phyloP scores from a whole-genome alignment of 345 rosid genomes.

The Sonneratia caseolaris region DNA sequence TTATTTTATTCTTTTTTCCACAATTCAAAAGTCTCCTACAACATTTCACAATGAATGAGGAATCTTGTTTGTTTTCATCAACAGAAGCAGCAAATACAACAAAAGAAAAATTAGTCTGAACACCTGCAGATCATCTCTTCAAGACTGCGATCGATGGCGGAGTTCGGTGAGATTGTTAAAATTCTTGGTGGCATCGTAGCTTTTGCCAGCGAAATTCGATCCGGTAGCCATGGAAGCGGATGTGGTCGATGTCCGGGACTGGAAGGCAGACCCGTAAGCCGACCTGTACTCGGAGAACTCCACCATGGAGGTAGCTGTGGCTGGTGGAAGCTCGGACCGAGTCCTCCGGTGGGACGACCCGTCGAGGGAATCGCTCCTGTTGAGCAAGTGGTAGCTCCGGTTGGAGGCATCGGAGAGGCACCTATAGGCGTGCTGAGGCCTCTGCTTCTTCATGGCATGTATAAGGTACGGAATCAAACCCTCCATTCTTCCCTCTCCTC shows the following conservation, averaged over 20 bases:
- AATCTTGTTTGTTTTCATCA: background rate
- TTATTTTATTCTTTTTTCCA: too few relatives aligned
- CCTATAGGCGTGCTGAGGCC: conserved; percentile 13
- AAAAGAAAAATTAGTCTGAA: background rate
- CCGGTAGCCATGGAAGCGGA: background rate
- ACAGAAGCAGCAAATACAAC: background rate
- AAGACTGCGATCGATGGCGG: background rate
- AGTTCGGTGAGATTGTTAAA: background rate
- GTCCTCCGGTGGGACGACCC: conserved; percentile 22
- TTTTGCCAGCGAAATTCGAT: background rate
- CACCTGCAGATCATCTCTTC: background rate
- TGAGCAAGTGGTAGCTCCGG: conserved; percentile 50
- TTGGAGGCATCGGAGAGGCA: conserved; percentile 33
- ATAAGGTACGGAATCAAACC: conserved; percentile 59
- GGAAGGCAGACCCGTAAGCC: background rate
- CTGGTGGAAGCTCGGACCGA: conserved; percentile 1
- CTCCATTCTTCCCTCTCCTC: conserved; percentile 29
- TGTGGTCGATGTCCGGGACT: conserved; percentile 2
- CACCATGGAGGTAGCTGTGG: background rate
- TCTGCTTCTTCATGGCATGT: conserved; percentile 33
- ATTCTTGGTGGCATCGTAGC: conserved; percentile 1
- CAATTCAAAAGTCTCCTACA: background rate
- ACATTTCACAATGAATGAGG: background rate
- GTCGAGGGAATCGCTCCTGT: conserved; percentile 19
- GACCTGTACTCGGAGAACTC: conserved; percentile 4